Conservation (phyloP, 2,329 filamentous ascomycete genomes). For the Sporothrix brasiliensis region DNA sequence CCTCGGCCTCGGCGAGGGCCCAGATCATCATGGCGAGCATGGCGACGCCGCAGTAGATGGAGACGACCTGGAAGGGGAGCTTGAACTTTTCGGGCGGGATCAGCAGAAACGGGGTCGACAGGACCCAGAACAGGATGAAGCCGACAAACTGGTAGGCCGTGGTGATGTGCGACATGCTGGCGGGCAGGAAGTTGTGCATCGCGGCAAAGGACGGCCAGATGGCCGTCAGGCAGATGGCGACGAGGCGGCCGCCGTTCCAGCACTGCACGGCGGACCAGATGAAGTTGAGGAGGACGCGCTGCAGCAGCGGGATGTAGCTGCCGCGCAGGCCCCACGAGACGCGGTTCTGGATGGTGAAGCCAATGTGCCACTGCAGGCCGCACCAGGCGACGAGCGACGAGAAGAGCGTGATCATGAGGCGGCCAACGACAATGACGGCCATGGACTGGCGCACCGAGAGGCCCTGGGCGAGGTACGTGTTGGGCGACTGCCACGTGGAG, state of each 20-base stretch:
- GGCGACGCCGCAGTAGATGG: conserved; percentile 41
- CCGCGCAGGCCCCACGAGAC: conserved; percentile 54
- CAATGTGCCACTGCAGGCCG: conserved; percentile 55
- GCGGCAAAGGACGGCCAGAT: conserved; percentile 40
- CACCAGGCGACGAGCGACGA: conserved; percentile 52
- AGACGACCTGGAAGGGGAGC: conserved; percentile 40
- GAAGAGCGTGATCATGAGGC: conserved; percentile 49
- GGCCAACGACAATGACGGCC: conserved; percentile 51
- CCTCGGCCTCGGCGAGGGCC: conserved; percentile 42
- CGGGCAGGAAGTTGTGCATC: conserved; percentile 39
- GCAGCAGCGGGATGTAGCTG: conserved; percentile 52
- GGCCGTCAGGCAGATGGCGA: conserved; percentile 44
- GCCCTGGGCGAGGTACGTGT: conserved; percentile 38
- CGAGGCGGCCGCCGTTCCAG: conserved; percentile 45
- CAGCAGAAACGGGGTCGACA: conserved; percentile 47
- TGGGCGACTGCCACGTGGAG: conserved; percentile 33
- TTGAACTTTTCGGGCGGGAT: conserved; percentile 49
- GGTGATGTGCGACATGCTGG: conserved; percentile 36
- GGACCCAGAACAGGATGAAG: conserved; percentile 40
- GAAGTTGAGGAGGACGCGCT: conserved; percentile 54
- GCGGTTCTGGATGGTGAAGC: conserved; percentile 54
- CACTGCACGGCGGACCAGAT: conserved; percentile 55
- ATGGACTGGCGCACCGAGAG: conserved; percentile 54
- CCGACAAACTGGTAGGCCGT: conserved; percentile 45
- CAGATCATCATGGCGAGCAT: conserved; percentile 45